Conservation (phyloP, 805 yeast species). For the Zygosaccharomyces kombuchaensis region DNA sequence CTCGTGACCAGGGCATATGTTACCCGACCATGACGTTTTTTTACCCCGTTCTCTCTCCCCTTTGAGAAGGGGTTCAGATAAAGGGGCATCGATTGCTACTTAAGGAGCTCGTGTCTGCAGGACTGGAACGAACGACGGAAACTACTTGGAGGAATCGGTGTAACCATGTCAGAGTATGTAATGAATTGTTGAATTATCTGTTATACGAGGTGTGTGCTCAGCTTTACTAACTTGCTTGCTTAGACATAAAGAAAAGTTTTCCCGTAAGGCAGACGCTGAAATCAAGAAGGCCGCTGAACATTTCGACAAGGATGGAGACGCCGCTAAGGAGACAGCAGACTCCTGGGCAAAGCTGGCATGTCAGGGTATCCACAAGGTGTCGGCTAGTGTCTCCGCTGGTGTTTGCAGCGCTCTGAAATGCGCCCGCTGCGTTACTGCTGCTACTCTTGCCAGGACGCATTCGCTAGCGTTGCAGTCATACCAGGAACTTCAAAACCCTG, state of each 20-base stretch:
- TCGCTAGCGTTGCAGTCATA: constrained; percentile 8
- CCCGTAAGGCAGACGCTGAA: constrained; percentile 29
- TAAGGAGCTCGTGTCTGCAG: constrained; percentile 1
- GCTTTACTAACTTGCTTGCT: too few species aligned
- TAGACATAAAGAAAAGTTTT: constrained; percentile 9
- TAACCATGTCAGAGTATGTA: constrained; percentile 17
- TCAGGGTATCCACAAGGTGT: neutral
- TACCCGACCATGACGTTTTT: neutral
- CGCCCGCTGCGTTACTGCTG: constrained; percentile 10
- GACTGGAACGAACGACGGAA: neutral
- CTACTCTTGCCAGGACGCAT: constrained; percentile 22
- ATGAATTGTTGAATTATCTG: neutral
- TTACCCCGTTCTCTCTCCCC: neutral
- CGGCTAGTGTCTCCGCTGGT: neutral
- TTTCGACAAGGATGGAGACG: constrained; percentile 32
- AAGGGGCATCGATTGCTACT: constrained; percentile 5
- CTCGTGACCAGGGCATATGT: too few species aligned
- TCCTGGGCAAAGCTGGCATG: neutral
- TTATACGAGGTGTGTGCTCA: neutral
- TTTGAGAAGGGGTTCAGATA: neutral
- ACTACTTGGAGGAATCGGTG: neutral
- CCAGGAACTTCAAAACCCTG: constrained; percentile 56
- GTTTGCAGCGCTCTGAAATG: neutral
- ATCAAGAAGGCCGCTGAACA: constrained; percentile 32
- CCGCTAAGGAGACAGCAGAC: constrained; percentile 21